Percentiles rank a stretch among this genome's conserved stretches.
Conservation (phyloP, 805 yeast genomes). For the Starmerella vaccinii region DNA sequence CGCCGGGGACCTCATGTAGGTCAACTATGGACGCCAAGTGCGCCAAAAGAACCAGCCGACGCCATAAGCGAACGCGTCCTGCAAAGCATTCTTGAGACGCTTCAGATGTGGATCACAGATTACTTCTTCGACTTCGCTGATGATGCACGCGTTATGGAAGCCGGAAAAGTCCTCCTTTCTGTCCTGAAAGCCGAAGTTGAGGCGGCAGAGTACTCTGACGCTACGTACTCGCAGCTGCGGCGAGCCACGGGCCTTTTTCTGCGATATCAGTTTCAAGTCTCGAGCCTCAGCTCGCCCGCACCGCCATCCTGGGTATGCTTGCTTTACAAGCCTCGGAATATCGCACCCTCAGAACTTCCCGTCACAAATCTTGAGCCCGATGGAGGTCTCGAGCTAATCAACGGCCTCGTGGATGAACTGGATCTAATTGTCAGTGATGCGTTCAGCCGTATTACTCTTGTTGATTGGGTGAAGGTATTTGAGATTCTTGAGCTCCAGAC, state of each 20-base stretch:
- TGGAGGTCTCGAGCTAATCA: slow-evolving; percentile 32
- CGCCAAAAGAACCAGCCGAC: slow-evolving; percentile 2
- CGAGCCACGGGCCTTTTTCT: slow-evolving; percentile 4
- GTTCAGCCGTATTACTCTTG: slow-evolving; percentile 46
- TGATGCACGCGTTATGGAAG: slow-evolving; percentile 48
- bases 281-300: neutral
- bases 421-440: slow-evolving; percentile 52
- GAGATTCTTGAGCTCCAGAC: slow-evolving; percentile 64
- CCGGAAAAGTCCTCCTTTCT: slow-evolving; percentile 6
- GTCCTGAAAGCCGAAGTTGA: slow-evolving; percentile 7
- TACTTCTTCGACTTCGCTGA: slow-evolving; percentile 68
- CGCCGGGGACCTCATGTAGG: neutral
- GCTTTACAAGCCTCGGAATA: neutral
- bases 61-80: slow-evolving; percentile 62
- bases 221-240: neutral
- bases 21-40: slow-evolving; percentile 11
- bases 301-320: slow-evolving; percentile 6
- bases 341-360: slow-evolving; percentile 11
- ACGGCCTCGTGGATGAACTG: slow-evolving; percentile 50
- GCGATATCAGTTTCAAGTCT: slow-evolving; percentile 11
- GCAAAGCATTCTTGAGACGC: slow-evolving; percentile 67
- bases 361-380: slow-evolving; percentile 16
- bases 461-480: slow-evolving; percentile 71
- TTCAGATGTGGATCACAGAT: slow-evolving; percentile 57
- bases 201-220: slow-evolving; percentile 10